Evolutionary conservation across 768 basidiomycete genomes (phyloP), one percentile per base, ranked within the genome.

Genomic region (Gymnopilus junonius): DNA sequence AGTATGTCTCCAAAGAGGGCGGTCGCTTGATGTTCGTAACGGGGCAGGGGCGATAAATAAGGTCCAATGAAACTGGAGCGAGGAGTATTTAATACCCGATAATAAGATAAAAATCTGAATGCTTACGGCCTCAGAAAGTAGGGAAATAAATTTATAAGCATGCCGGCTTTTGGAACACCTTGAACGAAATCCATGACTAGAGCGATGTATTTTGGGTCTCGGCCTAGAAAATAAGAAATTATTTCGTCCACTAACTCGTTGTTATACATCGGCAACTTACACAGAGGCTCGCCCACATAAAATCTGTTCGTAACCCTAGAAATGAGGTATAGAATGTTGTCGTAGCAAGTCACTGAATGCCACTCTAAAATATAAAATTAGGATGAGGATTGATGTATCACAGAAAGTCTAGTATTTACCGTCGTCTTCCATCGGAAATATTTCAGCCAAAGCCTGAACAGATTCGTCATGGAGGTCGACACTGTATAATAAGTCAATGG

Each of bases 391-490:
- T 15, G 23, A 14, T 21, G n/a, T n/a, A n/a, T 48, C 11, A 3
- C 10, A 27, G 11, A 27, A 48, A 27, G 31, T 10, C 3, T 25
- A 31, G 8, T 5, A 8, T 21, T 17, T 55, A 55, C 54, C 10
- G 31, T 55, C n/a, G 11, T 55, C 35, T 21, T 35, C 25, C n/a
- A 37, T 35, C 1, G 54, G 54, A 10, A 55, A 35, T 35, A 55
- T 23, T 2, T 34, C 54, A 12, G 34, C 54, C 14, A 55, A 35
- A 7, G 54, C 54, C n/a, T n/a, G 29, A 11, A 29, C 54, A 8
- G 54, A 37, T 37, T 55, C 54, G 15, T 55, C 54, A n/a, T 55
- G 39, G 39, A 55, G 54, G 17, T 55, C 54, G 39, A 35, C 17
- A 8, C 54, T 55, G 17, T 8, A 14, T 8, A 35, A 27, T 39